A percentile compares a stretch with the other conserved stretches of the same genome.
Conservation (phyloP, 1,139 yeast species). For the Suhomyces terraborum region DNA sequence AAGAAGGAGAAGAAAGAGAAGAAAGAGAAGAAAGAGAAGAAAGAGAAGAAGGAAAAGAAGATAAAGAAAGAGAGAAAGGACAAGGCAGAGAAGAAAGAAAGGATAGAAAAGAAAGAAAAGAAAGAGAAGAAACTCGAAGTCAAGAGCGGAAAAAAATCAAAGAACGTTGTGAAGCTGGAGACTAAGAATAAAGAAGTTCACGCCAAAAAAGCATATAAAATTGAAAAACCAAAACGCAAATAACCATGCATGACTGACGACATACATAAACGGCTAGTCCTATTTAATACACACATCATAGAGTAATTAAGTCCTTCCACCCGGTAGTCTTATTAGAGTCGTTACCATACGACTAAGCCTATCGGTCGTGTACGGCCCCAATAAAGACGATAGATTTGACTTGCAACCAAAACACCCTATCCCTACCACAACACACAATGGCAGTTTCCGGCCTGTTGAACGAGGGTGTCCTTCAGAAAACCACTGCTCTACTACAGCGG, state of each 20-base stretch:
- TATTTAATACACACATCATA: not conserved
- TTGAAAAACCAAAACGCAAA: slow-evolving; percentile 4
- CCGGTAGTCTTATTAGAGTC: not conserved
- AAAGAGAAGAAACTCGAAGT: slow-evolving; percentile 20
- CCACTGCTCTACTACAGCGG: not conserved
- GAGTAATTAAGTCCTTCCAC: no score
- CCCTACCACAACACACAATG: slow-evolving; percentile 1
- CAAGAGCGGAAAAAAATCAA: slow-evolving; percentile 15
- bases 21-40: slow-evolving; percentile 16
- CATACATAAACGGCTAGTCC: slow-evolving; percentile 1
- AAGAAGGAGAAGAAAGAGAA: slow-evolving; percentile 10
- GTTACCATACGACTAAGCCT: no score
- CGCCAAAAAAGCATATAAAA: slow-evolving; percentile 5
- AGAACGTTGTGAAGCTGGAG: slow-evolving; percentile 15
- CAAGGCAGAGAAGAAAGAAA: slow-evolving; percentile 13
- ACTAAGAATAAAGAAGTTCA: slow-evolving; percentile 11
- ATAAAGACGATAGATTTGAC: slow-evolving; percentile 2
- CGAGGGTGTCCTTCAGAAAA: not conserved
- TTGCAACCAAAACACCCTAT: slow-evolving; percentile 2
- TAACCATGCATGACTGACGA: slow-evolving; percentile 5
- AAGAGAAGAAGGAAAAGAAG: slow-evolving; percentile 14
- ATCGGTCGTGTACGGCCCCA: not conserved
- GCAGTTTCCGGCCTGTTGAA: not conserved
- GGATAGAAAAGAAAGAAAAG: slow-evolving; percentile 13
- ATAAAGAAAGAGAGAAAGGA: slow-evolving; percentile 16